phyloP scores from a whole-genome alignment of 2,329 filamentous ascomycete species.

The Beauveria bassiana region DNA sequence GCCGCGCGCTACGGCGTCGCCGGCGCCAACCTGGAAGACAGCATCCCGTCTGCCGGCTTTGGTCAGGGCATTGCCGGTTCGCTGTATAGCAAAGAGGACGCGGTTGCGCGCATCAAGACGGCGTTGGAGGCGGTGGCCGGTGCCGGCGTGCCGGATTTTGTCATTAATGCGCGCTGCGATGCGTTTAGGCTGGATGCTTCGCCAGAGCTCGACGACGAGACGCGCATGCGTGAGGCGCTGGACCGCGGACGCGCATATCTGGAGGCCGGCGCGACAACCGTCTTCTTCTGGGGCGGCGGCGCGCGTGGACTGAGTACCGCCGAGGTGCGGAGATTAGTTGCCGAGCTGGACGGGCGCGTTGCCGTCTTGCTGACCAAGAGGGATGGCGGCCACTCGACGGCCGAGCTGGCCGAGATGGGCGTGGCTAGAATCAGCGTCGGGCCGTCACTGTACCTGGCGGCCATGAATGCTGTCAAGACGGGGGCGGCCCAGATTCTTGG shows the following conservation, averaged over 20 bases:
- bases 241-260: conserved; percentile 48
- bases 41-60: conserved; percentile 27
- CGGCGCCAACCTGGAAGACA: conserved; percentile 54
- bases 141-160: conserved; percentile 45
- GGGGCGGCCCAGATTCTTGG: conserved; percentile 24
- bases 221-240: conserved; percentile 39
- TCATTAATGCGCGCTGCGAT: conserved; percentile 52
- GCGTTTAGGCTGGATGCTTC: conserved; percentile 32
- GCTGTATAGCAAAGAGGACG: conserved; percentile 34
- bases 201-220: conserved; percentile 22
- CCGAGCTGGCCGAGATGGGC: conserved; percentile 38
- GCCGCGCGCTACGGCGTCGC: conserved; percentile 45
- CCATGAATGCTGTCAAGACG: conserved; percentile 30
- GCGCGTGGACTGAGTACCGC: conserved; percentile 33
- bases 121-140: conserved; percentile 35
- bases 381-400: conserved; percentile 32
- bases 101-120: conserved; percentile 37
- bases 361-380: conserved; percentile 37
- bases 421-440: conserved; percentile 50
- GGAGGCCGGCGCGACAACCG: conserved; percentile 48
- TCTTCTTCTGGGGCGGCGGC: conserved; percentile 55
- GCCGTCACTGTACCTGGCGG: conserved; percentile 35
- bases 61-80: conserved; percentile 21
- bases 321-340: conserved; percentile 39
- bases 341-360: conserved; percentile 40